Evolutionary conservation across 1,284 basidiomycete genomes (phyloP).

Genomic region (Trametes polyzona): DNA sequence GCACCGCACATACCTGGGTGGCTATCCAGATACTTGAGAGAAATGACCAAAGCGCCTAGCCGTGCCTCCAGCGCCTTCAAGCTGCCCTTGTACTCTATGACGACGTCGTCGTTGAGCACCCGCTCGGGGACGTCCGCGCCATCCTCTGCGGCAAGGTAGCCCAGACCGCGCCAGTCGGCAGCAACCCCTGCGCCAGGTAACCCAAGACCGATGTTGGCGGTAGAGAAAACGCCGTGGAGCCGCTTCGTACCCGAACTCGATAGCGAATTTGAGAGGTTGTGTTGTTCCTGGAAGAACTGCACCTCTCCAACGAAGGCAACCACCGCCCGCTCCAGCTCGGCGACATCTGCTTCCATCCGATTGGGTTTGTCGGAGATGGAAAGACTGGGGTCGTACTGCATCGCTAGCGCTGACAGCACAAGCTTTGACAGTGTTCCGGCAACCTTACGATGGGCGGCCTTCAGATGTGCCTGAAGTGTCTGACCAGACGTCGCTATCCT

Average conservation of each 20-base stretch:
- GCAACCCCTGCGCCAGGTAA: constrained; percentile 72
- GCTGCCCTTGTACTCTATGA: constrained; percentile 54
- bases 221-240: constrained; percentile 65
- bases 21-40: constrained; percentile 24
- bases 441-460: constrained; percentile 76
- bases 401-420: constrained; percentile 75
- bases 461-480: constrained; percentile 56
- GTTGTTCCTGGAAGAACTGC: constrained; percentile 55
- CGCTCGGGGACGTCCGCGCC: constrained; percentile 52
- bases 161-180: constrained; percentile 79
- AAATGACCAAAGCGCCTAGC: constrained; percentile 22
- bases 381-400: constrained; percentile 74
- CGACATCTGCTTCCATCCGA: constrained; percentile 76
- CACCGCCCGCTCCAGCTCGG: constrained; percentile 78
- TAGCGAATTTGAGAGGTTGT: constrained; percentile 36
- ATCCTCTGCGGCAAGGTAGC: constrained; percentile 64
- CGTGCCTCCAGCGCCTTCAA: constrained; percentile 50
- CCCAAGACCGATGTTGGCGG: constrained; percentile 69
- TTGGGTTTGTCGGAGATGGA: constrained; percentile 65
- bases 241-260: constrained; percentile 49
- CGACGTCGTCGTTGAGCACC: constrained; percentile 52
- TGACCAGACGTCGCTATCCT: constrained; percentile 50
- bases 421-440: constrained; percentile 79
- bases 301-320: constrained; percentile 74
- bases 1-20: constrained; percentile 24